Evolutionary conservation across 345 rosid genomes (phyloP).

Genomic region (Firmiana major): DNA sequence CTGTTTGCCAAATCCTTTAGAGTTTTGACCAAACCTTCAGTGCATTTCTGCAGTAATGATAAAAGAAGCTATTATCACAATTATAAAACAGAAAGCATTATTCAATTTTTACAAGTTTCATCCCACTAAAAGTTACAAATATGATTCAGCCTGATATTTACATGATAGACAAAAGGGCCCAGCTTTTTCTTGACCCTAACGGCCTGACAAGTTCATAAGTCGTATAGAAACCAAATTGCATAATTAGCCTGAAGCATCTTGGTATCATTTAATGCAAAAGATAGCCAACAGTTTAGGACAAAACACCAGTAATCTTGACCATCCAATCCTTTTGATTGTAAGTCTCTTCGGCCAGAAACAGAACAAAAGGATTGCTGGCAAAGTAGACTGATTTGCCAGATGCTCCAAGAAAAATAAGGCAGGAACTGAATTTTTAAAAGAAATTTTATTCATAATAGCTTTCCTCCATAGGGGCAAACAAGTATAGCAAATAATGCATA

Average conservation of each 20-base stretch:
- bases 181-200: background rate
- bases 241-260: background rate
- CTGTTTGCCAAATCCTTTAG: slow-evolving; percentile 86
- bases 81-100: background rate
- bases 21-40: slow-evolving; percentile 81
- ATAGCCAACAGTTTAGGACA: slow-evolving; percentile 11
- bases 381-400: background rate
- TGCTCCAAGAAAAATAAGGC: background rate
- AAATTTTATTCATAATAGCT: background rate
- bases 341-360: background rate
- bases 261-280: background rate
- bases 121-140: background rate
- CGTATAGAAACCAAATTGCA: slow-evolving; percentile 15
- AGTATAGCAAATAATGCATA: background rate
- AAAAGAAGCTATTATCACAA: slow-evolving; percentile 17
- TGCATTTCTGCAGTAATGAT: slow-evolving; percentile 63
- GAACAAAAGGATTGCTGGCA: background rate
- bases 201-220: slow-evolving; percentile 10
- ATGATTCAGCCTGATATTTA: background rate
- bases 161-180: background rate
- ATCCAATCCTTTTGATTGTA: background rate
- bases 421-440: slow-evolving; percentile 6
- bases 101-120: background rate
- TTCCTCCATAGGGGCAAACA: background rate
- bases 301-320: background rate